These are phyloP conservation scores for Rhynchospora pubera DNA, from an alignment of 176 grass and related monocot genomes.

Conservation along the genomic window DNA sequence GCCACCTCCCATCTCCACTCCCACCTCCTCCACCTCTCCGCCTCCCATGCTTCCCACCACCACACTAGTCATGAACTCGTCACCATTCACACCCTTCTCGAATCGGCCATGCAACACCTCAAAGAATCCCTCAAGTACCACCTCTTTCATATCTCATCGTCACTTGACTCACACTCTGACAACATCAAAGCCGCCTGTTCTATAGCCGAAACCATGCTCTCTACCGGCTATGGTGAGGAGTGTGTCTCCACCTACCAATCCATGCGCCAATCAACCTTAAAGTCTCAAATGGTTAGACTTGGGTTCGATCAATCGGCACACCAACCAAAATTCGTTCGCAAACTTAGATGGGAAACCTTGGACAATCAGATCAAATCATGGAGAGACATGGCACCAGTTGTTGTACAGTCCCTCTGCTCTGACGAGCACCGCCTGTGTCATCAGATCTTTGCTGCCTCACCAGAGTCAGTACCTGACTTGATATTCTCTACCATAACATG, in stretches of 20 bases:
- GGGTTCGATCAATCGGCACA: slow-evolving; percentile 16
- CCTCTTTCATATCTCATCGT: background rate
- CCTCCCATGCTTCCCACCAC: background rate
- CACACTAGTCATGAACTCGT: slow-evolving; percentile 6
- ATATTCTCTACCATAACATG: slow-evolving; percentile 37
- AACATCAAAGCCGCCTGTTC: background rate
- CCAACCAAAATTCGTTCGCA: slow-evolving; percentile 15
- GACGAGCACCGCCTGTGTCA: slow-evolving; percentile 44
- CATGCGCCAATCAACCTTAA: slow-evolving; percentile 27
- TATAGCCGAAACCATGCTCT: slow-evolving; percentile 41
- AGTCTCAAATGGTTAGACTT: slow-evolving; percentile 20
- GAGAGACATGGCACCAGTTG: slow-evolving; percentile 19
- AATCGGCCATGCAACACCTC: slow-evolving; percentile 46
- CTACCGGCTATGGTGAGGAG: slow-evolving; percentile 60
- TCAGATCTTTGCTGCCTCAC: slow-evolving; percentile 22
- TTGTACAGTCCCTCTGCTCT: slow-evolving; percentile 32
- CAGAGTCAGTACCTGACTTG: slow-evolving; percentile 17
- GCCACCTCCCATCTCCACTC: slow-evolving; percentile 47
- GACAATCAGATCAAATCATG: slow-evolving; percentile 41
- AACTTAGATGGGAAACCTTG: slow-evolving; percentile 41
- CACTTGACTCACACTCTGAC: background rate
- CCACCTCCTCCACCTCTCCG: slow-evolving; percentile 40
- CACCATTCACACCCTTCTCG: slow-evolving; percentile 42
- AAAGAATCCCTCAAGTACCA: slow-evolving; percentile 31
- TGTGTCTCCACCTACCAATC: slow-evolving; percentile 45